Evolutionary conservation across 225 moss, liverwort and hornwort genomes (phyloP).

Genomic region (Thuidium tamariscinum): DNA sequence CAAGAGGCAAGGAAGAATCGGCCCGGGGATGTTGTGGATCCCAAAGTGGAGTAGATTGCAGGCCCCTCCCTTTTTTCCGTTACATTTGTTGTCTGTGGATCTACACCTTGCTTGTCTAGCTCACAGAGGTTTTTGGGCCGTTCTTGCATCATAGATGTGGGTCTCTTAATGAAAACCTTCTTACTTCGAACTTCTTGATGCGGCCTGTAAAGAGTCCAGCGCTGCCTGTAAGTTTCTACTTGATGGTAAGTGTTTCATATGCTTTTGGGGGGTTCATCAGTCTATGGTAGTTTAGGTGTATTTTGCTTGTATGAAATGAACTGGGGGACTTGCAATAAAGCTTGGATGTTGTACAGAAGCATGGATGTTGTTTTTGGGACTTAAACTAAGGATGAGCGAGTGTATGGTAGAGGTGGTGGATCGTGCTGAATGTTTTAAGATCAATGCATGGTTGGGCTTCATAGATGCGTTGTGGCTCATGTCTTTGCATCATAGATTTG

Average conservation of each 20-base stretch:
- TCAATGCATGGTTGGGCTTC: not conserved
- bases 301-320: slow-evolving; percentile 4
- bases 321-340: not conserved
- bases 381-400: not conserved
- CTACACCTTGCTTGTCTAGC: not conserved
- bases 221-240: not conserved
- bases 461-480: not conserved
- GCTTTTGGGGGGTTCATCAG: not conserved
- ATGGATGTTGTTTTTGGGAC: not conserved
- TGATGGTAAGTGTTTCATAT: not conserved
- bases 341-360: slow-evolving; percentile 8
- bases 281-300: not conserved
- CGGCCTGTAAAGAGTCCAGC: not conserved
- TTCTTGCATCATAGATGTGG: not conserved
- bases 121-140: not conserved
- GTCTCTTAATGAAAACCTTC: not conserved
- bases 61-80: not conserved
- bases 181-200: not conserved
- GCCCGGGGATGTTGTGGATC: not conserved
- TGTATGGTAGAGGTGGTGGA: not conserved
- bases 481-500: not conserved
- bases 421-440: not conserved
- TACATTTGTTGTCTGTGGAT: not conserved
- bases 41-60: not conserved
- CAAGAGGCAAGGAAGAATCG: not conserved